Evolutionary conservation across 768 basidiomycete species (phyloP).

Genomic region (Boletus fagicola): DNA sequence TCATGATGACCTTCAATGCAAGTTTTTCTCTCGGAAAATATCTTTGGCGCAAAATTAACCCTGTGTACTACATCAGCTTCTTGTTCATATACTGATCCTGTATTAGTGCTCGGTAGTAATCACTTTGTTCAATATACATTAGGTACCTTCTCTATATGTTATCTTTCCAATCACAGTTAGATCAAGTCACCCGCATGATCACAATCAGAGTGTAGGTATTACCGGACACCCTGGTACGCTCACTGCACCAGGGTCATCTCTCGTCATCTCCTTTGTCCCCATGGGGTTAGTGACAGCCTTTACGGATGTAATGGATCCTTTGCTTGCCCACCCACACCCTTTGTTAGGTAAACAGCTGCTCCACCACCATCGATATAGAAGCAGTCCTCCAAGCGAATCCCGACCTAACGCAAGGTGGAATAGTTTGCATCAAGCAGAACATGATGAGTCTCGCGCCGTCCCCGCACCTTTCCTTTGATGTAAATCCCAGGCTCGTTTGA

Average conservation of each 20-base stretch:
- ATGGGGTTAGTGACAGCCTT: slow-evolving; percentile 15
- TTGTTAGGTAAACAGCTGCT: slow-evolving; percentile 56
- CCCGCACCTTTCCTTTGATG: slow-evolving; percentile 60
- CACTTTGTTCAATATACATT: slow-evolving; percentile 22
- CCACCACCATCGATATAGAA: slow-evolving; percentile 64
- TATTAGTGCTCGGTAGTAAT: slow-evolving; percentile 28
- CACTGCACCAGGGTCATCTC: slow-evolving; percentile 6
- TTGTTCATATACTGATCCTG: slow-evolving; percentile 31
- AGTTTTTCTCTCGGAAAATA: slow-evolving; percentile 13
- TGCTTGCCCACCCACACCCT: slow-evolving; percentile 60
- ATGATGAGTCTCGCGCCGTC: neutral
- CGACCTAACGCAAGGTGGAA: slow-evolving; percentile 46
- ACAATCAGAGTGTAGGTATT: slow-evolving; percentile 1
- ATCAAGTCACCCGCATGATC: neutral
- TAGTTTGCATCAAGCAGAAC: slow-evolving; percentile 2
- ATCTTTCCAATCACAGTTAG: slow-evolving; percentile 5
- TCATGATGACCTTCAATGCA: slow-evolving; percentile 10
- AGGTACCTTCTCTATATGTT: slow-evolving; percentile 10
- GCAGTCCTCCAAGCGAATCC: slow-evolving; percentile 83
- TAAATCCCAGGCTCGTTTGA: slow-evolving; percentile 81
- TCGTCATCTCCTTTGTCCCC: slow-evolving; percentile 18
- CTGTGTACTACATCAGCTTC: slow-evolving; percentile 24
- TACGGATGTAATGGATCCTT: slow-evolving; percentile 36
- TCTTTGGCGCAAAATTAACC: slow-evolving; percentile 14
- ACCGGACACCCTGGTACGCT: neutral